phyloP scores from a whole-genome alignment of 1,284 basidiomycete species.

The Ustilago cynodontis region DNA sequence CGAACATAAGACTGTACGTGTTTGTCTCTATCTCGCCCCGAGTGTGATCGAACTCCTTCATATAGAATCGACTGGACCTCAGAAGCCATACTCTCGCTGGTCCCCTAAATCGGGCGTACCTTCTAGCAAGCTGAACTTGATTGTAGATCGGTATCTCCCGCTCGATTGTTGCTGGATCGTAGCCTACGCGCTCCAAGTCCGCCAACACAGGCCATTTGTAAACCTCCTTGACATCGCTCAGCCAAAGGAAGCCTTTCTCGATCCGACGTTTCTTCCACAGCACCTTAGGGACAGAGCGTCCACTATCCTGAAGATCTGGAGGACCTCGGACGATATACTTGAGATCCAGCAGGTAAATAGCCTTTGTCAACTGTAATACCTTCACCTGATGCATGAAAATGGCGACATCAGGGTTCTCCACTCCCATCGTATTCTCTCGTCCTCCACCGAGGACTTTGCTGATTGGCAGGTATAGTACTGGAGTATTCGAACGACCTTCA shows the following conservation, averaged over 20 bases:
- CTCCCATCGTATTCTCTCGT: not conserved
- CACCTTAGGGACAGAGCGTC: not conserved
- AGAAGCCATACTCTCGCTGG: not conserved
- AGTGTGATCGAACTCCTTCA: not conserved
- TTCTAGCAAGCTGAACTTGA: too few species aligned
- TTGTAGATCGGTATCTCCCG: not conserved
- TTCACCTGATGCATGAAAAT: slow-evolving; percentile 16
- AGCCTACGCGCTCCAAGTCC: slow-evolving; percentile 20
- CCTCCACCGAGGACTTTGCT: not conserved
- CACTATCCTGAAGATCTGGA: not conserved
- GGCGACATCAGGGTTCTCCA: slow-evolving; percentile 18
- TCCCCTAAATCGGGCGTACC: too few species aligned
- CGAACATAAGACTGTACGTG: not conserved
- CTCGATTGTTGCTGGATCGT: slow-evolving; percentile 14
- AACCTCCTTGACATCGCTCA: slow-evolving; percentile 1
- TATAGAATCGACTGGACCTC: not conserved
- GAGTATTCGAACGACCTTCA: slow-evolving; percentile 5
- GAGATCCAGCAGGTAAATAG: not conserved
- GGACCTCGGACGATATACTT: slow-evolving; percentile 13
- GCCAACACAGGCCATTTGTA: slow-evolving; percentile 6
- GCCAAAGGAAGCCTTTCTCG: not conserved
- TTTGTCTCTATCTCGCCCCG: not conserved
- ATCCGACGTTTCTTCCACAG: not conserved
- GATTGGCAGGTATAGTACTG: slow-evolving; percentile 1
- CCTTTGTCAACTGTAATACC: not conserved